Conservation (phyloP, 1,284 basidiomycete genomes). For the Boletus hoseneyae region DNA sequence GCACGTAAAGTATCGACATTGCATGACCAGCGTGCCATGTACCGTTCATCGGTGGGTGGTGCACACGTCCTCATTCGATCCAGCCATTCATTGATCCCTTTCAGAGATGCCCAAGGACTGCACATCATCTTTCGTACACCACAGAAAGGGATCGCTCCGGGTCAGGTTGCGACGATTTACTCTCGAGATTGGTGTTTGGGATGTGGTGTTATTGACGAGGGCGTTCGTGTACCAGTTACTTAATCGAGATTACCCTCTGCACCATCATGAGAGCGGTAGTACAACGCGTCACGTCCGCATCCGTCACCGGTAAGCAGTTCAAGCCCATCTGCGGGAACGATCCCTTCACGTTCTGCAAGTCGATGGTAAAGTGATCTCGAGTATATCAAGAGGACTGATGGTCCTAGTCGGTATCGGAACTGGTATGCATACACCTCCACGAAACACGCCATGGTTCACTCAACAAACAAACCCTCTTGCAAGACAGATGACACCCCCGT, state of each 20-base stretch:
- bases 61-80: neutral
- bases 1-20: slow-evolving; percentile 69
- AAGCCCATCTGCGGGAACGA: neutral
- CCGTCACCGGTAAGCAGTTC: slow-evolving; percentile 56
- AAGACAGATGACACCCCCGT: slow-evolving; percentile 70
- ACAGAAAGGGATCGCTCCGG: slow-evolving; percentile 70
- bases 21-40: slow-evolving; percentile 58
- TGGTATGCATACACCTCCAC: slow-evolving; percentile 45
- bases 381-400: slow-evolving; percentile 80
- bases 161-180: slow-evolving; percentile 79
- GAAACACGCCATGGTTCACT: slow-evolving; percentile 4
- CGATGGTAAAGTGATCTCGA: slow-evolving; percentile 67
- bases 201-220: slow-evolving; percentile 61
- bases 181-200: slow-evolving; percentile 80
- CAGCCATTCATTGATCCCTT: neutral
- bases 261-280: slow-evolving; percentile 68
- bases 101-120: slow-evolving; percentile 30
- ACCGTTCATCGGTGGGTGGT: slow-evolving; percentile 31
- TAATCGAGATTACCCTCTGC: slow-evolving; percentile 2
- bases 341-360: slow-evolving; percentile 41
- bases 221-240: slow-evolving; percentile 1
- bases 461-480: neutral
- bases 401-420: slow-evolving; percentile 83
- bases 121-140: slow-evolving; percentile 54
- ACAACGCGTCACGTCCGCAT: slow-evolving; percentile 73